Evolutionary conservation across 108 stramenopile species (phyloP).

Genomic region (Nitzschia palea): DNA sequence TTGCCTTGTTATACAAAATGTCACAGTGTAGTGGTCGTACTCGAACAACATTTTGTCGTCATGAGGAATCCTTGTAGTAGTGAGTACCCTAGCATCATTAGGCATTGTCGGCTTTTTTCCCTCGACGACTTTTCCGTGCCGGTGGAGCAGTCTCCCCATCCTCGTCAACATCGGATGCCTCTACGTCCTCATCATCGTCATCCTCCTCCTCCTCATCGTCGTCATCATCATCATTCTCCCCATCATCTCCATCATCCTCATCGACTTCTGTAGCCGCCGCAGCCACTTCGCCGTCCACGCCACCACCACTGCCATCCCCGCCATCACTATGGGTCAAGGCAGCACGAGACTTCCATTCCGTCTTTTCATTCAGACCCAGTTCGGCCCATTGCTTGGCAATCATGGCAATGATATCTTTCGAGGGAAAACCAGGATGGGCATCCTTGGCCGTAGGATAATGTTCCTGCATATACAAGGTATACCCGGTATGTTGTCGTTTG

Average conservation of each 20-base stretch:
- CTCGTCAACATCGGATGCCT: conserved; percentile 19
- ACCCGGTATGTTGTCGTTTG: conserved; percentile 52
- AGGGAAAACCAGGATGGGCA: conserved; percentile 24
- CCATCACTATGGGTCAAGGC: not conserved
- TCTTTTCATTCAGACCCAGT: conserved; percentile 21
- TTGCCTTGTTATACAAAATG: too few relatives aligned
- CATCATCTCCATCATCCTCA: conserved; percentile 29
- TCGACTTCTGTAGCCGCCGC: conserved; percentile 16
- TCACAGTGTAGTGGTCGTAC: too few relatives aligned
- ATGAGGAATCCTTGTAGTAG: too few relatives aligned
- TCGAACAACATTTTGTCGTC: too few relatives aligned
- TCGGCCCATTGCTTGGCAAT: conserved; percentile 51
- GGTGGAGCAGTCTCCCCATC: conserved; percentile 17
- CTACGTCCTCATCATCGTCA: conserved; percentile 27
- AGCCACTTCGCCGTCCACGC: conserved; percentile 6
- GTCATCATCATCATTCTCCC: conserved; percentile 12
- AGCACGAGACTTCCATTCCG: conserved; percentile 42
- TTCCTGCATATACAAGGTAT: conserved; percentile 52
- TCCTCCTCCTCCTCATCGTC: conserved; percentile 26
- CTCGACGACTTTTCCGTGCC: conserved; percentile 10
- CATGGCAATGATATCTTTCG: conserved; percentile 41
- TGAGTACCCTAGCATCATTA: too few relatives aligned
- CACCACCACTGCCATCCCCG: conserved; percentile 14
- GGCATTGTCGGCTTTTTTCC: not conserved
- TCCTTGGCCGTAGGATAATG: conserved; percentile 39